Base-by-base conservation (phyloP, 1,284 basidiomycete species). In the Exobasidium rhododendri region DNA sequence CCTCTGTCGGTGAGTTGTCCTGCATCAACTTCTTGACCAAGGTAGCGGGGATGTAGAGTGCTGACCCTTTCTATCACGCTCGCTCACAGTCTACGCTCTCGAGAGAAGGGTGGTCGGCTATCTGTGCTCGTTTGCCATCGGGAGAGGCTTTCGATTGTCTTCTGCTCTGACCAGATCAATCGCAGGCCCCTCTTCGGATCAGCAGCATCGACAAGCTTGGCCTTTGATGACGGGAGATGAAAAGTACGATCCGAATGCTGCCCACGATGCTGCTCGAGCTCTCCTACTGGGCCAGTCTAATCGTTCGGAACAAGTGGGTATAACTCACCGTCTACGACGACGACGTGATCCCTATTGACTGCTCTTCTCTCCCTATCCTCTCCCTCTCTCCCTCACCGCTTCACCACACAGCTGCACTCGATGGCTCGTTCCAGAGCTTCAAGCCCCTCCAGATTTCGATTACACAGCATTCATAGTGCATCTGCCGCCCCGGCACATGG, bases 81-180 rank as follows among this genome's bases (percentile, higher is more conserved):
- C 56, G 44, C 17, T 40, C 17, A 17, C 17, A 26, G 22, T 76
- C 50, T 76, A 76, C 54, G 68, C 73, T 31, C 63, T 76, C 57
- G 71, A 76, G 57, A 62, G 74, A 17, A 63, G 74, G n/a, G 54
- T 76, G 44, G 68, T 74, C 6, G 74, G 74, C 17, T 70, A 71
- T 59, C 56, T 76, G 20, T 66, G 67, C 2, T 73, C 70, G 6
- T 76, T 71, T 70, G 73, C 74, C 10, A 65, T 74, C 22, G 72
- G 62, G 11, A 74, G 68, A 45, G 74, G 74, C 5, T 69, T 76
- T 61, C 65, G 63, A 45, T 60, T 74, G 29, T 74, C 71, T 28
- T n/a, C 65, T 4, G 63, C 64, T 2, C 47, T 74, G 52, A 26
- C 57, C 13, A 29, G 45, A 24, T 17, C 54, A 20, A 28, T 22